phyloP scores from a whole-genome alignment of 345 rosid genomes.

The Euphorbia lathyris region DNA sequence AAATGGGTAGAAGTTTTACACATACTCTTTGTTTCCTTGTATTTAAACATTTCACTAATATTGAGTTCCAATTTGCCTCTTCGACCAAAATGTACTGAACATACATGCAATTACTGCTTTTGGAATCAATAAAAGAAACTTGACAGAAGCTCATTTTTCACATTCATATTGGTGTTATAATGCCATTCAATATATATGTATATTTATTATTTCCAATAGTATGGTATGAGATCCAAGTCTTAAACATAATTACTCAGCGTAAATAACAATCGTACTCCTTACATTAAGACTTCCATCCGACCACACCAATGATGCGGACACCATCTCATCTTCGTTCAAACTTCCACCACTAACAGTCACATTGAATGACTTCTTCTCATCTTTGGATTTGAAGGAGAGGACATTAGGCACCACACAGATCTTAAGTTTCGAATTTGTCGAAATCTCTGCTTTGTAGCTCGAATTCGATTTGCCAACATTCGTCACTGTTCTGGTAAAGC shows the following conservation, averaged over 20 bases:
- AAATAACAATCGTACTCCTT: conserved; percentile 34
- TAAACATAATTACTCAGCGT: neutral
- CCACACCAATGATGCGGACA: conserved; percentile 36
- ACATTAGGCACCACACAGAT: conserved; percentile 27
- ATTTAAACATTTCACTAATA: too few species aligned
- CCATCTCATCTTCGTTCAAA: conserved; percentile 9
- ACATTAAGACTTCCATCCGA: conserved; percentile 36
- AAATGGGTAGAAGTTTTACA: too few species aligned
- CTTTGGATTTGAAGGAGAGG: conserved; percentile 22
- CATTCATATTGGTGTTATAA: too few species aligned
- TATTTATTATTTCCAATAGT: too few species aligned
- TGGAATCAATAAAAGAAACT: too few species aligned
- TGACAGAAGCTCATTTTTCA: too few species aligned
- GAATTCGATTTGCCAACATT: conserved; percentile 37
- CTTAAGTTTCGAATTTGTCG: neutral
- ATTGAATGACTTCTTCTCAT: conserved; percentile 27
- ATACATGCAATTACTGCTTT: too few species aligned
- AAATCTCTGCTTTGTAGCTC: conserved; percentile 25
- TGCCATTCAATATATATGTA: too few species aligned
- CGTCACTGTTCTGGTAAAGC: conserved; percentile 34
- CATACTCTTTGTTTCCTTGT: too few species aligned
- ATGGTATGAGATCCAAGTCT: too few species aligned
- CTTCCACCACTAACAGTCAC: conserved; percentile 30
- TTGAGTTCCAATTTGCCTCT: too few species aligned
- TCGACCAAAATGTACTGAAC: too few species aligned